phyloP scores from a whole-genome alignment of 2,329 filamentous ascomycete species.

The Cercospora zeae-maydis region DNA sequence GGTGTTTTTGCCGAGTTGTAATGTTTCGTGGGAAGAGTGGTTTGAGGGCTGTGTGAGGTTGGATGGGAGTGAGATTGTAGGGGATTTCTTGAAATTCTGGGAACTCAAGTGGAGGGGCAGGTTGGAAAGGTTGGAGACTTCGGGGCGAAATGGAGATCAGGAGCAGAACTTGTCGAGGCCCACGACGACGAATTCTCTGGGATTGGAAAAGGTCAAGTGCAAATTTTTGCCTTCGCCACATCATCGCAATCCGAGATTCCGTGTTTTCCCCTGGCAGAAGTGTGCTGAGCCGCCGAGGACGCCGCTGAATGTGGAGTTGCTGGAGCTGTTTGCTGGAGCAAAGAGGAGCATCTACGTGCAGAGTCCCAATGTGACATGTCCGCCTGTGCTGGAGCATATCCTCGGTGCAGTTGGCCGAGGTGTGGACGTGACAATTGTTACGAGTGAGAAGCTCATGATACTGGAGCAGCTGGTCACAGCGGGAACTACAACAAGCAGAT shows the following conservation, averaged over 20 bases:
- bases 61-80: slow-evolving; percentile 56
- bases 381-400: slow-evolving; percentile 60
- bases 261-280: slow-evolving; percentile 53
- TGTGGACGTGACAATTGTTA: slow-evolving; percentile 55
- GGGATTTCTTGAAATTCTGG: slow-evolving; percentile 65
- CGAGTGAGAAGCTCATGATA: slow-evolving; percentile 42
- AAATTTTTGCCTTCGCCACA: slow-evolving; percentile 72
- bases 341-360: slow-evolving; percentile 62
- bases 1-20: slow-evolving; percentile 73
- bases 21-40: slow-evolving; percentile 86
- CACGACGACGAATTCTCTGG: not conserved
- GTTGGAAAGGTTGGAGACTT: slow-evolving; percentile 6
- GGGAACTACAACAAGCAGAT: slow-evolving; percentile 67
- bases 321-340: slow-evolving; percentile 59
- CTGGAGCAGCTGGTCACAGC: slow-evolving; percentile 78
- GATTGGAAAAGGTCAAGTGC: slow-evolving; percentile 44
- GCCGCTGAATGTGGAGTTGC: slow-evolving; percentile 63
- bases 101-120: slow-evolving; percentile 61
- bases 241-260: slow-evolving; percentile 64
- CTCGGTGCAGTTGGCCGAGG: slow-evolving; percentile 61
- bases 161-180: not conserved
- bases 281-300: slow-evolving; percentile 56
- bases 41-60: slow-evolving; percentile 73
- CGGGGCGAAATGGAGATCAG: not conserved
- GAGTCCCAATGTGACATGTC: slow-evolving; percentile 73